Base-by-base conservation (phyloP, 2,329 filamentous ascomycete species). In the Periconia sp. region DNA sequence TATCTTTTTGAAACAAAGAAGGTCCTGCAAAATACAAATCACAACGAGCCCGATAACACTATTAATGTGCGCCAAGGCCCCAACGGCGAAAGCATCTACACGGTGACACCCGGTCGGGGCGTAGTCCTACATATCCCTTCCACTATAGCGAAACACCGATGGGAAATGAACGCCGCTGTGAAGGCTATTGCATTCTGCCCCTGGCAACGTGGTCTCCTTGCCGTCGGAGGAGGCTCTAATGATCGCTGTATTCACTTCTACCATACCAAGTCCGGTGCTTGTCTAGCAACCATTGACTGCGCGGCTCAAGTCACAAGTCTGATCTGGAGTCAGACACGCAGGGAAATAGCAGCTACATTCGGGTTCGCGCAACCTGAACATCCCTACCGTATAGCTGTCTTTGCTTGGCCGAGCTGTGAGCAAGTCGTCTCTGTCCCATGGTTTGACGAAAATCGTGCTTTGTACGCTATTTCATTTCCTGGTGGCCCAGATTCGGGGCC, bases 131-230 rank as follows among this genome's bases (percentile, higher is more conserved):
- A 76, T 17, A 69, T 89, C 18, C 73, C 73, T 2, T 61, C 72
- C 5, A 82, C 82, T 5, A 73, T 77, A 21, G 83, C 88, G 59
- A 86, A 81, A 57, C 84, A 95, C 66, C 80, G 80, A 22, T 94
- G 90, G 82, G 69, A 77, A 9, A 90, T 99, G 66, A 83, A 83
- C 18, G 92, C 92, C 1, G 94, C 94, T 2, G 88, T 97, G 54
- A 99, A 99, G 70, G 94, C 94, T 22, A 94, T 97, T 56, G 91
- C 94, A 2, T 97, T 97, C 70, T 95, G 92, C 51, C 92, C 94
- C 0, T 99, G 92, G 92, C 88, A 92, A 43, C 83, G 88, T 17
- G 88, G 87, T 3, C 79, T 99, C 4, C 72, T 99, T 26, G 94
- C 94, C 11, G 95, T 92, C 1, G 91, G 94, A 3, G 92, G 94